Evolutionary conservation across 192 early-diverging fungal species (phyloP).

Genomic region (Neocallimastix lanati): DNA sequence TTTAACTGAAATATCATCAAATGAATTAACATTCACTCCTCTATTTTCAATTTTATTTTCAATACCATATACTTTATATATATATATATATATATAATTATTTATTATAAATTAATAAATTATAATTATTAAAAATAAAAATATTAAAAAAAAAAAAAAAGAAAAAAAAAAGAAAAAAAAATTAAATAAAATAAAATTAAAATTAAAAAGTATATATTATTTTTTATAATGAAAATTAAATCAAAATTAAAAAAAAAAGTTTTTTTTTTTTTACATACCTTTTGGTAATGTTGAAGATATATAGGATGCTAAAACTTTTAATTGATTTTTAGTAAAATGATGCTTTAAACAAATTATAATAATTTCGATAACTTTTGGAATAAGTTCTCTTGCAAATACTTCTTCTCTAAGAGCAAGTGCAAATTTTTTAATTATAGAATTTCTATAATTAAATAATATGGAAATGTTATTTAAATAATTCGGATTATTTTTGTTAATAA

Average conservation of each 20-base stretch:
- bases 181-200: too few species aligned
- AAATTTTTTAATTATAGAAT: not conserved
- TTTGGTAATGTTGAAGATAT: not conserved
- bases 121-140: too few species aligned
- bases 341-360: not conserved
- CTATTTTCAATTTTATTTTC: not conserved
- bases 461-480: not conserved
- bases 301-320: not conserved
- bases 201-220: too few species aligned
- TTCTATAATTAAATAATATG: not conserved
- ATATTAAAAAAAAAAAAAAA: too few species aligned
- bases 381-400: not conserved
- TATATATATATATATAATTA: too few species aligned
- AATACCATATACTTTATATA: not conserved
- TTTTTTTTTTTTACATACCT: too few species aligned
- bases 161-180: too few species aligned
- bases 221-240: too few species aligned
- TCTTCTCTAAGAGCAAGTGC: not conserved
- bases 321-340: not conserved
- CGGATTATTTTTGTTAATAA: not conserved
- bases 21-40: not conserved
- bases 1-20: not conserved
- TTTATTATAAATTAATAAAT: too few species aligned
- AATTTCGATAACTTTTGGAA: not conserved
- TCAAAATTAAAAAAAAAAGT: too few species aligned